Conservation (phyloP, 345 rosid species). For the Psidium guajava region DNA sequence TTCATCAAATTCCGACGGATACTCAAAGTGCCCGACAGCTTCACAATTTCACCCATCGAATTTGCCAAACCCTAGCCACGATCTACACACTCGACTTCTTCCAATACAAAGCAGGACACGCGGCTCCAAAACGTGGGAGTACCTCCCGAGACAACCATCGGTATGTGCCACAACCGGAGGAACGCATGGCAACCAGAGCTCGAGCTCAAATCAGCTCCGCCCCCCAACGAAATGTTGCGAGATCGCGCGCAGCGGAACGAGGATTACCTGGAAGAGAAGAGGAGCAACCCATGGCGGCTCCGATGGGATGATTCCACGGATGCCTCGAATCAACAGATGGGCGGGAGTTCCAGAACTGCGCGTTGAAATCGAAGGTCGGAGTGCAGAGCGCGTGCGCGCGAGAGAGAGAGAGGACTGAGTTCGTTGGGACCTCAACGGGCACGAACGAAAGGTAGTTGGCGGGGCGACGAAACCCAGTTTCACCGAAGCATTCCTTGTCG, state of each 20-base stretch:
- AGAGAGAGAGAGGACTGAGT: background rate
- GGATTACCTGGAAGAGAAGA: slow-evolving; percentile 78
- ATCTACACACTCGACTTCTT: background rate
- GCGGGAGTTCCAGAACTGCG: background rate
- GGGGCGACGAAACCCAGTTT: background rate
- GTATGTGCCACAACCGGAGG: background rate
- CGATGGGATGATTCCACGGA: background rate
- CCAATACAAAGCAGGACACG: background rate
- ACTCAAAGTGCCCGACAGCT: background rate
- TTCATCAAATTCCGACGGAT: background rate
- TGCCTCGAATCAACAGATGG: background rate
- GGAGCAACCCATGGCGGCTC: slow-evolving; percentile 65
- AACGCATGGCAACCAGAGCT: background rate
- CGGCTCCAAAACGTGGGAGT: background rate
- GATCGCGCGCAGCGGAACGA: background rate
- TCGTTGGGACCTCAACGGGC: background rate
- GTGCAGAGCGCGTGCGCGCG: background rate
- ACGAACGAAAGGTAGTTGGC: background rate
- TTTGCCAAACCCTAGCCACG: background rate
- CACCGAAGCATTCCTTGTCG: background rate
- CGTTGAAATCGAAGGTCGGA: background rate
- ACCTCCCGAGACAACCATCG: background rate
- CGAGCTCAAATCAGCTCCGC: background rate
- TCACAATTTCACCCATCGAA: background rate
- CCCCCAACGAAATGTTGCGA: background rate